A percentile compares a stretch with the other conserved stretches of the same genome.
Conservation (phyloP, 495 filamentous ascomycete species). For the Trichoderma erinaceum region DNA sequence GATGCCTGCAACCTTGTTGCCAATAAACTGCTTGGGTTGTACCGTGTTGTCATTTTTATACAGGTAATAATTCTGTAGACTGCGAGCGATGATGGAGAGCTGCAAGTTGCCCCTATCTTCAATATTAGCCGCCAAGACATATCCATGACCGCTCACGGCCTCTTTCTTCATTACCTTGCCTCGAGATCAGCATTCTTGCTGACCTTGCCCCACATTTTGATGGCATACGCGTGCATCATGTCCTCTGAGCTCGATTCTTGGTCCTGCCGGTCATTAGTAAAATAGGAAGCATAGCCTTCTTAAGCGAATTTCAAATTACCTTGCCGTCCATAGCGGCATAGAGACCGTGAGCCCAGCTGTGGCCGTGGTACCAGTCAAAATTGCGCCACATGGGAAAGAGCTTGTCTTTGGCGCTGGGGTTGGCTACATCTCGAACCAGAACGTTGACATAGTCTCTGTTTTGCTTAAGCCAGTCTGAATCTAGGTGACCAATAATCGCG, state of each 20-base stretch:
- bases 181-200: slow-evolving; percentile 74
- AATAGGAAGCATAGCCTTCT: slow-evolving; percentile 5
- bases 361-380: slow-evolving; percentile 94
- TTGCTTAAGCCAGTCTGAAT: slow-evolving; percentile 62
- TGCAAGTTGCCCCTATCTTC: slow-evolving; percentile 63
- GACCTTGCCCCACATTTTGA: slow-evolving; percentile 90
- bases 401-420: slow-evolving; percentile 61
- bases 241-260: slow-evolving; percentile 91
- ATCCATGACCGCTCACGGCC: background rate
- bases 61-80: slow-evolving; percentile 75
- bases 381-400: slow-evolving; percentile 79
- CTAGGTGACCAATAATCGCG: slow-evolving; percentile 75
- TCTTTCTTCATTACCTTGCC: slow-evolving; percentile 46
- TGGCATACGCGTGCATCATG: slow-evolving; percentile 75
- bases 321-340: slow-evolving; percentile 76
- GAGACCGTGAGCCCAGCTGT: slow-evolving; percentile 95
- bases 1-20: slow-evolving; percentile 86
- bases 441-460: slow-evolving; percentile 79
- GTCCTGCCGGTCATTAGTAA: slow-evolving; percentile 36
- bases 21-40: slow-evolving; percentile 69
- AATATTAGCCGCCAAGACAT: background rate
- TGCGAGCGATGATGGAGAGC: slow-evolving; percentile 65
- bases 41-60: slow-evolving; percentile 62
- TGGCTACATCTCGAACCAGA: slow-evolving; percentile 71
- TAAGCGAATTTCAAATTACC: background rate